Percentiles rank a stretch among this genome's conserved stretches.
phyloP scores from a whole-genome alignment of 2,329 filamentous ascomycete genomes.

The Capronia coronata region DNA sequence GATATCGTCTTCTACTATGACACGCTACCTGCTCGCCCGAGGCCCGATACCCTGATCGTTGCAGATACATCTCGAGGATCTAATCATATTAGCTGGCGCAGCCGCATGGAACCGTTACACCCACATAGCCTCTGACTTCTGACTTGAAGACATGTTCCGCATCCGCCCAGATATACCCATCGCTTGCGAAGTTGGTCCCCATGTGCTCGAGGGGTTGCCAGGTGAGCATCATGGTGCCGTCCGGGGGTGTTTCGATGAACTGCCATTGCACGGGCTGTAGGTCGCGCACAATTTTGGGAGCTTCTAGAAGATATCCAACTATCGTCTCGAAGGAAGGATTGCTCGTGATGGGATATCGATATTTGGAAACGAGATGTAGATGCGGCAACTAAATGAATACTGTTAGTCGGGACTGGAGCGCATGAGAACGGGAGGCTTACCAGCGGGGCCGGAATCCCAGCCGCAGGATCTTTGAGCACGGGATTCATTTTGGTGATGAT shows the following conservation, averaged over 20 bases:
- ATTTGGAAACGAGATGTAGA: slow-evolving; percentile 80
- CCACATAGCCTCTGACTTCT: slow-evolving; percentile 63
- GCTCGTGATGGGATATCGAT: slow-evolving; percentile 68
- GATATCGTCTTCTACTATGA: slow-evolving; percentile 79
- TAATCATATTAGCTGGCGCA: slow-evolving; percentile 35
- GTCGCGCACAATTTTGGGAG: slow-evolving; percentile 78
- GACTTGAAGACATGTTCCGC: slow-evolving; percentile 70
- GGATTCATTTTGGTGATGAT: slow-evolving; percentile 10
- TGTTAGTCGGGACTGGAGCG: slow-evolving; percentile 4
- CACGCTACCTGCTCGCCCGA: slow-evolving; percentile 65
- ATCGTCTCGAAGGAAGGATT: slow-evolving; percentile 69
- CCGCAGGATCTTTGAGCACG: slow-evolving; percentile 42
- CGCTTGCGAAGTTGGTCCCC: slow-evolving; percentile 71
- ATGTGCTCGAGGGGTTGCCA: slow-evolving; percentile 77
- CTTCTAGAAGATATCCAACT: slow-evolving; percentile 73
- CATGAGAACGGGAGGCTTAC: slow-evolving; percentile 30
- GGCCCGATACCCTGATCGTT: slow-evolving; percentile 72
- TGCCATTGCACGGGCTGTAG: slow-evolving; percentile 87
- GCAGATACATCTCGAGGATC: slow-evolving; percentile 83
- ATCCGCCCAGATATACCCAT: slow-evolving; percentile 88
- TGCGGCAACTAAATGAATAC: slow-evolving; percentile 61
- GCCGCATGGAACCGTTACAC: slow-evolving; percentile 42
- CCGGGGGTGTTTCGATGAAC: slow-evolving; percentile 73
- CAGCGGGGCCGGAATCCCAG: slow-evolving; percentile 42
- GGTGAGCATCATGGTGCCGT: slow-evolving; percentile 74